phyloP scores from a whole-genome alignment of 352 stramenopile genomes.

The Pythium volutum region DNA sequence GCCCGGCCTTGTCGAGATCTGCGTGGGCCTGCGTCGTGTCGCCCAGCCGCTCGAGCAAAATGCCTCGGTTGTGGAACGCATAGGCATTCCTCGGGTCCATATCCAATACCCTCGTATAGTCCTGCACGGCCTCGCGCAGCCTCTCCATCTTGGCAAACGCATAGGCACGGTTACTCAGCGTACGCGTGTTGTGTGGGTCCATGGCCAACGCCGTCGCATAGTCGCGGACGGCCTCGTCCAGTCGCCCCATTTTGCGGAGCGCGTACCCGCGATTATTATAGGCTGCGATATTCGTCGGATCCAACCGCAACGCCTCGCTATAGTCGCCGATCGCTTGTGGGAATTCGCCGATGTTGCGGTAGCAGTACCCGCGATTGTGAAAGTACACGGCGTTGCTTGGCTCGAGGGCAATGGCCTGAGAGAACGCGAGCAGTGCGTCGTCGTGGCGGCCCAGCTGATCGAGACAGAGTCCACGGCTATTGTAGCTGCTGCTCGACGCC shows the following conservation, averaged over 20 bases:
- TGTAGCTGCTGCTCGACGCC: slow-evolving; percentile 63
- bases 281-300: slow-evolving; percentile 65
- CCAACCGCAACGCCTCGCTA: slow-evolving; percentile 52
- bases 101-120: slow-evolving; percentile 74
- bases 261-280: slow-evolving; percentile 87
- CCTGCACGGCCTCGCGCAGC: slow-evolving; percentile 54
- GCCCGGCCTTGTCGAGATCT: slow-evolving; percentile 35
- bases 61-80: slow-evolving; percentile 82
- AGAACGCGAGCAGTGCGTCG: slow-evolving; percentile 78
- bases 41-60: slow-evolving; percentile 73
- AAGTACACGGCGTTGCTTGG: slow-evolving; percentile 73
- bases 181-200: slow-evolving; percentile 75
- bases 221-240: slow-evolving; percentile 65
- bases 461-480: slow-evolving; percentile 75
- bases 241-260: slow-evolving; percentile 69
- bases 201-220: slow-evolving; percentile 71
- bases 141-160: slow-evolving; percentile 80
- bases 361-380: slow-evolving; percentile 86
- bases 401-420: slow-evolving; percentile 57
- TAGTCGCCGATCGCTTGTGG: slow-evolving; percentile 65
- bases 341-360: slow-evolving; percentile 79
- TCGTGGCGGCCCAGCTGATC: slow-evolving; percentile 60
- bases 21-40: slow-evolving; percentile 33
- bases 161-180: slow-evolving; percentile 84
- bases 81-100: slow-evolving; percentile 77